A percentile compares a stretch with the other conserved stretches of the same genome.
Evolutionary conservation across 2,329 filamentous ascomycete species (phyloP).

Genomic region (Fusarium udum): DNA sequence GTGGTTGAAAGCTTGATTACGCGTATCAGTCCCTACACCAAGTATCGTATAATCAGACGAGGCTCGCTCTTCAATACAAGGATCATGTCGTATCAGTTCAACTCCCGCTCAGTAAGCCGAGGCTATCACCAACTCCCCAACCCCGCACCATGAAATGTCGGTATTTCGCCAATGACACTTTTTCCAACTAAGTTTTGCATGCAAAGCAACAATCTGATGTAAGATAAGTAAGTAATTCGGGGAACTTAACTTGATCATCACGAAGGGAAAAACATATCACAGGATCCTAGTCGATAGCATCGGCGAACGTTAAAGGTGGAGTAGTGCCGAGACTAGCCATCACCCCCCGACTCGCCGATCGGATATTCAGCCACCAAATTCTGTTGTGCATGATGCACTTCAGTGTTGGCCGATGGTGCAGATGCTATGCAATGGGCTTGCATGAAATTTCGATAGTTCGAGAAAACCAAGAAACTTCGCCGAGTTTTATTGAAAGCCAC

Average conservation of each 20-base stretch:
- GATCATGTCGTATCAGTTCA: background rate
- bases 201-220: background rate
- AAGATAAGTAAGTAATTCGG: background rate
- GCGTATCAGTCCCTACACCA: too few species aligned
- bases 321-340: slow-evolving; percentile 2
- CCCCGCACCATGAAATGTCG: background rate
- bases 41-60: too few species aligned
- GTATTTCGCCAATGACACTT: background rate
- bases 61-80: background rate
- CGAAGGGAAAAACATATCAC: background rate
- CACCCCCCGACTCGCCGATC: slow-evolving; percentile 4
- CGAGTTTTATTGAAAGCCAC: background rate
- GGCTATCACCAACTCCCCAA: background rate
- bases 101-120: background rate
- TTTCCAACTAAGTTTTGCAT: background rate
- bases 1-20: slow-evolving; percentile 11
- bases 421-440: background rate
- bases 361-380: background rate
- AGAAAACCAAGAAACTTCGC: background rate
- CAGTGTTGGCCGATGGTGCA: background rate
- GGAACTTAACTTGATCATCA: background rate
- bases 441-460: background rate
- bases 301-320: slow-evolving; percentile 8
- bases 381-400: background rate
- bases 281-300: background rate